These are phyloP conservation scores for Eimeria falciformis DNA, from an alignment of 169 alveolate species.

Conservation along the genomic window DNA sequence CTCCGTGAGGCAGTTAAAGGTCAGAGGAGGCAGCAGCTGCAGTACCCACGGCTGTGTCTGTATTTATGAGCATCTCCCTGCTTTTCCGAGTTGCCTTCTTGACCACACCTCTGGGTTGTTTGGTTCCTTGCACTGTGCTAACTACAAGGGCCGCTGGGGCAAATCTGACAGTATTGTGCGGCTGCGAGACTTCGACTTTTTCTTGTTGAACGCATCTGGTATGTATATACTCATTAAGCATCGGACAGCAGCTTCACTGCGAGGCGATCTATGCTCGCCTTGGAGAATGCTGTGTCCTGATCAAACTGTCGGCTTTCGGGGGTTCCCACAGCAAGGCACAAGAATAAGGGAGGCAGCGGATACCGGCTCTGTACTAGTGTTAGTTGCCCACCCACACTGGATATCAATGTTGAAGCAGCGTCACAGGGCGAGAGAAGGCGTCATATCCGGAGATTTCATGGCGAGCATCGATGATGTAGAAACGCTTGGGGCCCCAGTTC, in stretches of 20 bases:
- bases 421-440: too few relatives aligned
- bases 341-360: background rate
- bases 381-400: background rate
- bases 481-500: background rate
- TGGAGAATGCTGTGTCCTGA: background rate
- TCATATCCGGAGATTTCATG: background rate
- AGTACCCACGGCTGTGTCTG: background rate
- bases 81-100: too few relatives aligned
- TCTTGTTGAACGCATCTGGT: slow-evolving; percentile 20
- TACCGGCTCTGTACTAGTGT: background rate
- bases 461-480: background rate
- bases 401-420: background rate
- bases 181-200: background rate
- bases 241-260: background rate
- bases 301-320: background rate
- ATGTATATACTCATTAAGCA: background rate
- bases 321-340: background rate
- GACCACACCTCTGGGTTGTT: too few relatives aligned
- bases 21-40: background rate
- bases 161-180: background rate
- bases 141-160: background rate
- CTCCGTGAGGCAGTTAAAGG: background rate
- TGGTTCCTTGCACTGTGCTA: background rate
- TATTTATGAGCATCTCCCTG: background rate
- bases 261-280: background rate